Evolutionary conservation across 352 stramenopile genomes (phyloP).

Genomic region (Globisporangium nunn): DNA sequence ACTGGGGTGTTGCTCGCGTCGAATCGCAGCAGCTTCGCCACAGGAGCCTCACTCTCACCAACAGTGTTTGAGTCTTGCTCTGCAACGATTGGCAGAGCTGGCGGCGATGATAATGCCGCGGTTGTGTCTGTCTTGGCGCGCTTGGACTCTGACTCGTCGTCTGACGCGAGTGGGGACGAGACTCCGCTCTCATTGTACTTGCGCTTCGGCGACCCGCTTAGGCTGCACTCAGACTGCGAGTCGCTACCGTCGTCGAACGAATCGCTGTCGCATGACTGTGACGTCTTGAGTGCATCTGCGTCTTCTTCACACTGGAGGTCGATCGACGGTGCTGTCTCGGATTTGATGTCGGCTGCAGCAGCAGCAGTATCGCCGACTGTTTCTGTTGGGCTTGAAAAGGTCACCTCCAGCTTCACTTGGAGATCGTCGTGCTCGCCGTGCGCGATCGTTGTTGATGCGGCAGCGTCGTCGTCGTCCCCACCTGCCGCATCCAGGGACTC

Average conservation of each 20-base stretch:
- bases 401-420: slow-evolving; percentile 15
- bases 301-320: slow-evolving; percentile 13
- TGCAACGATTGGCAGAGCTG: background rate
- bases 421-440: slow-evolving; percentile 4
- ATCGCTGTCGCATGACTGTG: slow-evolving; percentile 58
- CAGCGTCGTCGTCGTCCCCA: background rate
- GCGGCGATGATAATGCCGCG: background rate
- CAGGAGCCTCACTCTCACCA: background rate
- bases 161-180: slow-evolving; percentile 22
- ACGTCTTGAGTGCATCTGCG: slow-evolving; percentile 29
- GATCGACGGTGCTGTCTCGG: slow-evolving; percentile 1
- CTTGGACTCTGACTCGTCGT: slow-evolving; percentile 25
- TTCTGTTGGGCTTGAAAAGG: background rate
- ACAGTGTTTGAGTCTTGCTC: background rate
- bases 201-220: slow-evolving; percentile 23
- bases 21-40: slow-evolving; percentile 31
- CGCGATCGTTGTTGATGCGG: background rate
- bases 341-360: slow-evolving; percentile 1
- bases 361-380: background rate
- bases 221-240: slow-evolving; percentile 40
- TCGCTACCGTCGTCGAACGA: slow-evolving; percentile 52
- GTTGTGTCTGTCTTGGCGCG: slow-evolving; percentile 10
- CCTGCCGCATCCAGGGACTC: background rate
- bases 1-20: slow-evolving; percentile 31
- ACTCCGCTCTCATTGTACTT: slow-evolving; percentile 31